Conservation (phyloP, 208 protist genomes). For the Leishmania major region DNA sequence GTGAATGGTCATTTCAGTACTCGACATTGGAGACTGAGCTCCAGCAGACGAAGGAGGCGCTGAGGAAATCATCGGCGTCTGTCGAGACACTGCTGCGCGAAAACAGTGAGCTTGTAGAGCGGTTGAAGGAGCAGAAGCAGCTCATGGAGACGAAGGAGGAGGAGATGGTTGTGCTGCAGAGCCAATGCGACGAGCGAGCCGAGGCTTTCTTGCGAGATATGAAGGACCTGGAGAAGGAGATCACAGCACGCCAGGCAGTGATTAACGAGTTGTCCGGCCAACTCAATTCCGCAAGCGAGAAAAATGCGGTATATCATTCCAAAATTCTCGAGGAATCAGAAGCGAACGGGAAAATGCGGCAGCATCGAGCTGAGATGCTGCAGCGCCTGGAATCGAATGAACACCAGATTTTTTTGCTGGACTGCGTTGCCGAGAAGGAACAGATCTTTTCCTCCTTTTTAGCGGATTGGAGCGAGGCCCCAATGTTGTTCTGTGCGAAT, state of each 20-base stretch:
- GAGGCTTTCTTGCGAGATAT: slow-evolving; percentile 42
- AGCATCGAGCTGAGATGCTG: slow-evolving; percentile 22
- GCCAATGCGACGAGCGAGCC: slow-evolving; percentile 47
- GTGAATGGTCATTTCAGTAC: slow-evolving; percentile 46
- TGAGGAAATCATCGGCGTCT: slow-evolving; percentile 15
- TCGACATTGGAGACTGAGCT: slow-evolving; percentile 55
- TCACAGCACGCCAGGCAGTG: slow-evolving; percentile 48
- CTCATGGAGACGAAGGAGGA: slow-evolving; percentile 55
- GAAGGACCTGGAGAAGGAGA: slow-evolving; percentile 49
- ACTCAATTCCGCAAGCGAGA: slow-evolving; percentile 56
- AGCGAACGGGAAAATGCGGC: slow-evolving; percentile 27
- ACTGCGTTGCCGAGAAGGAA: slow-evolving; percentile 19
- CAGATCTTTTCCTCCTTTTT: slow-evolving; percentile 1
- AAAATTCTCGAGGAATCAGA: slow-evolving; percentile 67
- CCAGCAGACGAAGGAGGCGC: slow-evolving; percentile 38
- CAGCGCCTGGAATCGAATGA: slow-evolving; percentile 9
- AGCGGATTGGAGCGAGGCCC: neutral
- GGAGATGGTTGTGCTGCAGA: slow-evolving; percentile 58
- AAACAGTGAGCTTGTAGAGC: slow-evolving; percentile 26
- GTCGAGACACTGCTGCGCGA: slow-evolving; percentile 13
- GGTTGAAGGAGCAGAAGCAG: slow-evolving; percentile 22
- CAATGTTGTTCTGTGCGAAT: neutral
- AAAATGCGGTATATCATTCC: slow-evolving; percentile 50
- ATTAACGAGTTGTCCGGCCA: slow-evolving; percentile 74
- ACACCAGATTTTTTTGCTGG: neutral